Conservation (phyloP, 768 basidiomycete genomes). For the Pholiota molesta region DNA sequence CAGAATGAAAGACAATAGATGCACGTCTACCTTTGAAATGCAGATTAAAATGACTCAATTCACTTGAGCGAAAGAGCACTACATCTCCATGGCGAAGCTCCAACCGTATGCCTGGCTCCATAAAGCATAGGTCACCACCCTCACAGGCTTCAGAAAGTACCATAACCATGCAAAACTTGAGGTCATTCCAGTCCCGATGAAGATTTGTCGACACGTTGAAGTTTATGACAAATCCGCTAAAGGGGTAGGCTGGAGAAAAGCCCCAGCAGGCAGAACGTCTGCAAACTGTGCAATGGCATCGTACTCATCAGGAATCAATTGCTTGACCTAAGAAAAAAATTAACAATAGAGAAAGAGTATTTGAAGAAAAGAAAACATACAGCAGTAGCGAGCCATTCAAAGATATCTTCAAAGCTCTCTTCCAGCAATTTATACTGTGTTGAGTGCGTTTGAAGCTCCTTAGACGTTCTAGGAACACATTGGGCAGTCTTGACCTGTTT, state of each 20-base stretch:
- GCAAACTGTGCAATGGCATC: slow-evolving; percentile 20
- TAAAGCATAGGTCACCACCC: slow-evolving; percentile 22
- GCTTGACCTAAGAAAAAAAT: slow-evolving; percentile 17
- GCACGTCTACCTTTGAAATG: slow-evolving; percentile 20
- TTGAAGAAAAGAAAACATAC: neutral
- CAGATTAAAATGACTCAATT: slow-evolving; percentile 25
- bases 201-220: slow-evolving; percentile 22
- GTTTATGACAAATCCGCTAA: slow-evolving; percentile 29
- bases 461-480: neutral
- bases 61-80: slow-evolving; percentile 17
- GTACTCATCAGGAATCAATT: slow-evolving; percentile 24
- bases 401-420: neutral
- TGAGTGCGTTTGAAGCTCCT: neutral
- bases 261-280: slow-evolving; percentile 23
- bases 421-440: neutral
- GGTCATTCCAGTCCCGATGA: slow-evolving; percentile 26
- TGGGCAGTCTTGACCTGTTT: neutral
- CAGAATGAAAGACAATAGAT: slow-evolving; percentile 26
- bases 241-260: slow-evolving; percentile 23
- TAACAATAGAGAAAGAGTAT: neutral
- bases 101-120: slow-evolving; percentile 22
- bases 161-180: slow-evolving; percentile 25
- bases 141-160: slow-evolving; percentile 16
- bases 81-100: slow-evolving; percentile 14
- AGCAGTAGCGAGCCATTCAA: neutral